Conservation (phyloP, 768 basidiomycete genomes). For the Hericium alpestre region DNA sequence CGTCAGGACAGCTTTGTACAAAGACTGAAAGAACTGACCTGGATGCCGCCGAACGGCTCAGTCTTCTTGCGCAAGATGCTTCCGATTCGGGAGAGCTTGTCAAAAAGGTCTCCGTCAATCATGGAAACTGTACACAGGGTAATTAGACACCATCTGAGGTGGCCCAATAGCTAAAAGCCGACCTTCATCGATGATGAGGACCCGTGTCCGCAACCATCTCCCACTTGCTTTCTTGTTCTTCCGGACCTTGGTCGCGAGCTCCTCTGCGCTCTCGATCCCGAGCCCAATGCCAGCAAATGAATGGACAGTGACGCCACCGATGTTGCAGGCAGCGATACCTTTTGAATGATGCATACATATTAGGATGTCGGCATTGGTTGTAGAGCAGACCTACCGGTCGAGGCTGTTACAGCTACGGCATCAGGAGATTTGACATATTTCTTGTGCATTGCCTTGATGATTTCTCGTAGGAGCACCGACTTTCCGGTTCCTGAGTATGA, state of each 20-base stretch:
- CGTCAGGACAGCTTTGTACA: background rate
- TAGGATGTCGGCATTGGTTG: background rate
- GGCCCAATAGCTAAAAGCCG: constrained; percentile 3
- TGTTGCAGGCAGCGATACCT: constrained; percentile 96
- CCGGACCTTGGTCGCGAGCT: constrained; percentile 53
- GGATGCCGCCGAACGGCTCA: constrained; percentile 87
- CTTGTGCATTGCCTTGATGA: constrained; percentile 64
- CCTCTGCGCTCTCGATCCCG: constrained; percentile 53
- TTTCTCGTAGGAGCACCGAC: constrained; percentile 87
- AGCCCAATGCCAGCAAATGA: constrained; percentile 93
- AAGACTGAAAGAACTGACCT: constrained; percentile 32
- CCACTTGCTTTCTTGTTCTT: constrained; percentile 77
- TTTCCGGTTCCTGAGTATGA: constrained; percentile 76
- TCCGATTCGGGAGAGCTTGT: constrained; percentile 76
- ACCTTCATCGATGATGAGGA: constrained; percentile 81
- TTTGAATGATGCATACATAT: background rate
- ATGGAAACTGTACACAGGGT: constrained; percentile 66
- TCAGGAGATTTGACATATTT: constrained; percentile 45
- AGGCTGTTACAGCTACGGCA: constrained; percentile 87
- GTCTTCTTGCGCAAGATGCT: constrained; percentile 46
- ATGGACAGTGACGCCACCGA: constrained; percentile 91
- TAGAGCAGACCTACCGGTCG: constrained; percentile 50
- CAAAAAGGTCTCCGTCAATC: constrained; percentile 89
- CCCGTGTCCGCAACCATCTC: constrained; percentile 78
- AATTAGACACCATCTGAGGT: constrained; percentile 1